These are phyloP conservation scores for Triticum aestivum DNA, from an alignment of 176 grass and related monocot species.

Conservation along the genomic window DNA sequence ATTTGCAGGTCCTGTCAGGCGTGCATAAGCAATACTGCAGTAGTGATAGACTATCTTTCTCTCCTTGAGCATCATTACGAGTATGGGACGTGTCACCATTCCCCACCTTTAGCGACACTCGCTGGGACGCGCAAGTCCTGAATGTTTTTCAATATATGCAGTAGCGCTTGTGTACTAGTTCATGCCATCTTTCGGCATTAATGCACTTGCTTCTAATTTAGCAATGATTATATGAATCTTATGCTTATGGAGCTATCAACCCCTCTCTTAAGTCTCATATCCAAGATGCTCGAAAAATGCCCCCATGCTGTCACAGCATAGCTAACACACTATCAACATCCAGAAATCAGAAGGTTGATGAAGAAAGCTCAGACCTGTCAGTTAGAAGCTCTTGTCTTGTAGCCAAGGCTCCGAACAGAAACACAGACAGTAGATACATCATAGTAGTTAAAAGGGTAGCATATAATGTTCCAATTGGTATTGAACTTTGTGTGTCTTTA, in stretches of 20 bases:
- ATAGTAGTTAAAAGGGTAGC: slow-evolving; percentile 68
- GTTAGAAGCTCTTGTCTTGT: slow-evolving; percentile 92
- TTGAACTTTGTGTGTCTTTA: slow-evolving; percentile 91
- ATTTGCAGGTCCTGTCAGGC: background rate
- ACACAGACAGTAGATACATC: slow-evolving; percentile 78
- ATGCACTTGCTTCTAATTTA: background rate
- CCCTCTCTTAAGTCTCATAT: background rate
- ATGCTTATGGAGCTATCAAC: background rate
- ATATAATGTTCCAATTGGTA: slow-evolving; percentile 82
- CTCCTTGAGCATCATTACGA: background rate
- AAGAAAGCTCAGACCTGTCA: slow-evolving; percentile 61
- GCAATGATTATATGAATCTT: background rate
- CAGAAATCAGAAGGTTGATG: background rate
- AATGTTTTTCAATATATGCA: background rate
- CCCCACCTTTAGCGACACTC: background rate
- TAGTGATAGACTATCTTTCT: background rate
- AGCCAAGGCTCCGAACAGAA: slow-evolving; percentile 84
- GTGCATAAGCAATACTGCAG: background rate
- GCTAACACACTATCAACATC: background rate
- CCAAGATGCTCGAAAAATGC: background rate
- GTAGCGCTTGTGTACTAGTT: background rate
- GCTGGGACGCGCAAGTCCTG: background rate
- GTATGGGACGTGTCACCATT: background rate
- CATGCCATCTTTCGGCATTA: background rate
- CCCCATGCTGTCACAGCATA: background rate